Percentiles rank a stretch among this genome's conserved stretches.
These are phyloP conservation scores for Dactylellina drechsleri DNA, from an alignment of 2,329 filamentous ascomycete genomes.

Conservation along the genomic window DNA sequence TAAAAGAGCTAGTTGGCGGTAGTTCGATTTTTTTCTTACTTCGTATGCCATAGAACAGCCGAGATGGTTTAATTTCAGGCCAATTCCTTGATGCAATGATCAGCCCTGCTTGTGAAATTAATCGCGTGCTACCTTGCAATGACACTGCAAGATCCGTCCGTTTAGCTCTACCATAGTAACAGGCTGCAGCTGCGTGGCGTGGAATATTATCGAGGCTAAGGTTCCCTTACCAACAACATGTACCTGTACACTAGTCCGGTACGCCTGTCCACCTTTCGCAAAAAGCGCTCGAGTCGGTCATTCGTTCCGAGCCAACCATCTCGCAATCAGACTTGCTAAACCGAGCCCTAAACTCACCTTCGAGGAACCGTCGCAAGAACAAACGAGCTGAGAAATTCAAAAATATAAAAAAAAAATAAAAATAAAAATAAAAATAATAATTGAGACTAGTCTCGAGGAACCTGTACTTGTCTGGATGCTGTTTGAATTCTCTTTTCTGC, in stretches of 20 bases:
- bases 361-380: too few relatives aligned
- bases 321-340: too few relatives aligned
- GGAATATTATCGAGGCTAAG: neutral
- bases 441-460: too few relatives aligned
- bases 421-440: too few relatives aligned
- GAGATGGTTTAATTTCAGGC: neutral
- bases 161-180: slow-evolving; percentile 5
- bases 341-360: too few relatives aligned
- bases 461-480: neutral
- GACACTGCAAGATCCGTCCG: slow-evolving; percentile 5
- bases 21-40: neutral
- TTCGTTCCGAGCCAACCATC: too few relatives aligned
- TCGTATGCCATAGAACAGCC: neutral
- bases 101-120: neutral
- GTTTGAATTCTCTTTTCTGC: slow-evolving; percentile 13
- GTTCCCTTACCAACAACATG: neutral
- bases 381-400: neutral
- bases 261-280: slow-evolving; percentile 1
- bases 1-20: neutral
- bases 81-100: neutral
- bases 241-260: slow-evolving; percentile 25
- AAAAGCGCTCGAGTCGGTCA: neutral
- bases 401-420: neutral
- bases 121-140: neutral
- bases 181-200: slow-evolving; percentile 37